These are phyloP conservation scores for Gracilaria gracilis DNA, from an alignment of 23 red algal genomes.

Conservation along the genomic window DNA sequence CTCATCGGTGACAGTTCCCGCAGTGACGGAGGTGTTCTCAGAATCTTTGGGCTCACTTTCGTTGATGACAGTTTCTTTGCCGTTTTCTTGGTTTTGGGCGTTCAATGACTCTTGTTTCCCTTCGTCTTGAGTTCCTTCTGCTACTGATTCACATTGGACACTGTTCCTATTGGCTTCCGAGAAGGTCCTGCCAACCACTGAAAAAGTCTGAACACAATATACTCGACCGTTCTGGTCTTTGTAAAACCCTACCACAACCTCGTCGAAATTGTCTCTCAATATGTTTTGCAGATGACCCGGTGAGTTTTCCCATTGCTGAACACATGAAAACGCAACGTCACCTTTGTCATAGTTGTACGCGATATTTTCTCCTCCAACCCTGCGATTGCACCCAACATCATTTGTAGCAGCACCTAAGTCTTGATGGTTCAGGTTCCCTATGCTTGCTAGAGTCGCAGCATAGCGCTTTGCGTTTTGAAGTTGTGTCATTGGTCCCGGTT, in stretches of 20 bases:
- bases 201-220: slow-evolving; percentile 64
- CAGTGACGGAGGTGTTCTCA: no score
- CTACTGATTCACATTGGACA: not conserved
- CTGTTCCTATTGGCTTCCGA: not conserved
- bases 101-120: not conserved
- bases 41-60: not conserved
- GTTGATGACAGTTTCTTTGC: not conserved
- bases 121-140: not conserved
- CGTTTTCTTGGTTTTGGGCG: not conserved
- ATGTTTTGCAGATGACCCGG: slow-evolving; percentile 25
- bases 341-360: slow-evolving; percentile 50
- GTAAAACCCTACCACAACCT: slow-evolving; percentile 51
- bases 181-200: not conserved
- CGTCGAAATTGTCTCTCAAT: slow-evolving; percentile 24
- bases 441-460: not conserved
- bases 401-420: slow-evolving; percentile 18
- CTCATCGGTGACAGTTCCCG: not conserved
- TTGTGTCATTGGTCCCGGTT: slow-evolving; percentile 35
- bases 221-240: slow-evolving; percentile 28
- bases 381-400: slow-evolving; percentile 42
- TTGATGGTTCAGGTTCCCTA: slow-evolving; percentile 40
- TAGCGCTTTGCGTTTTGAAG: slow-evolving; percentile 52
- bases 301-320: slow-evolving; percentile 42
- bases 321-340: slow-evolving; percentile 47
- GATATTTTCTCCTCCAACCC: slow-evolving; percentile 51